Percentiles rank a stretch among this genome's conserved stretches.
Evolutionary conservation across 768 basidiomycete species (phyloP).

Genomic region (Gymnopilus dilepis): DNA sequence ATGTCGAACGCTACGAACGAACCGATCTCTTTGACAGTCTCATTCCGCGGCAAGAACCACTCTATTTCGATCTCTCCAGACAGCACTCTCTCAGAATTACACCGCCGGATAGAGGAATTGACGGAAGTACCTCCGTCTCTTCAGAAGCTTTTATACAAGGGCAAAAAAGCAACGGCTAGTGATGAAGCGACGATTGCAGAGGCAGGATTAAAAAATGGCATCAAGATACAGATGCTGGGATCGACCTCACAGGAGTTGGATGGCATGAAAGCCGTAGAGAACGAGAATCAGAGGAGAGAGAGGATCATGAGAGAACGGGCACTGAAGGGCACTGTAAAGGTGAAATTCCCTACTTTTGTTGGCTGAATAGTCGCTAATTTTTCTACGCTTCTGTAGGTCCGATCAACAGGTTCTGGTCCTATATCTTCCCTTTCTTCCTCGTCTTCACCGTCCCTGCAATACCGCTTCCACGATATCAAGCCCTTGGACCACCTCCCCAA

Average conservation of each 20-base stretch:
- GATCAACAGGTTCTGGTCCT: slow-evolving; percentile 52
- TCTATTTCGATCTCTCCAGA: slow-evolving; percentile 53
- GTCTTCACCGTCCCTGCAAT: slow-evolving; percentile 45
- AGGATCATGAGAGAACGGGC: slow-evolving; percentile 64
- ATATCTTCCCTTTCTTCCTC: slow-evolving; percentile 27
- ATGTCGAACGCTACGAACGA: slow-evolving; percentile 10
- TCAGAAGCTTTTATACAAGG: slow-evolving; percentile 78
- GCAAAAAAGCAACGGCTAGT: slow-evolving; percentile 49
- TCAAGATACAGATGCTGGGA: slow-evolving; percentile 75
- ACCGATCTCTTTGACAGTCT: slow-evolving; percentile 37
- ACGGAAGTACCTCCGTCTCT: slow-evolving; percentile 67
- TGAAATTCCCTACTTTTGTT: slow-evolving; percentile 29
- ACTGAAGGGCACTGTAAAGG: slow-evolving; percentile 62
- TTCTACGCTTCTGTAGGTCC: slow-evolving; percentile 44
- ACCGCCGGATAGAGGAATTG: slow-evolving; percentile 59
- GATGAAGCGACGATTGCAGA: slow-evolving; percentile 34
- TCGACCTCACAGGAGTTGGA: slow-evolving; percentile 63
- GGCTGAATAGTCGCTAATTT: neutral
- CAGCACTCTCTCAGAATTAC: slow-evolving; percentile 55
- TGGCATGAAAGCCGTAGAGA: slow-evolving; percentile 58
- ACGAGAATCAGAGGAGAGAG: slow-evolving; percentile 60
- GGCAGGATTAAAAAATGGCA: slow-evolving; percentile 66
- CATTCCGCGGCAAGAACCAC: slow-evolving; percentile 55
- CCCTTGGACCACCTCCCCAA: slow-evolving; percentile 70
- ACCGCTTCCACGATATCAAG: slow-evolving; percentile 68